Conservation (phyloP, 176 grass and related monocot genomes). For the Avena eriantha region DNA sequence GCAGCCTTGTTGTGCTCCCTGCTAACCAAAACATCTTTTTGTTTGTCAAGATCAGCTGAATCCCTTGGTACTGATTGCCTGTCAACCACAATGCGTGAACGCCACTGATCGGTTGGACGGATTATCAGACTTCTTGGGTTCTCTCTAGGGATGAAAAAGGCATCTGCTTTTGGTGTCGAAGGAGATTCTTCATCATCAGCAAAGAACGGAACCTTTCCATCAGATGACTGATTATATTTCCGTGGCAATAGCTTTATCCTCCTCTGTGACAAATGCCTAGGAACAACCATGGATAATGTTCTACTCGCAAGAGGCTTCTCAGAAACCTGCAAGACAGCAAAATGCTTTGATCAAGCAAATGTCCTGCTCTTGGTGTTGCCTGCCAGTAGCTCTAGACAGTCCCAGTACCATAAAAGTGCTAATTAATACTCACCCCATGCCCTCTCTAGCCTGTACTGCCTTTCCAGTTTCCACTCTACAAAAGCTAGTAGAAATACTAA, state of each 20-base stretch:
- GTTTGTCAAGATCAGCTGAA: slow-evolving; percentile 43
- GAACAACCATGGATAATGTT: slow-evolving; percentile 70
- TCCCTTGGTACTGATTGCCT: slow-evolving; percentile 46
- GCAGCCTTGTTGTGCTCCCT: slow-evolving; percentile 32
- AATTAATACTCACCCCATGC: neutral
- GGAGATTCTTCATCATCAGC: slow-evolving; percentile 73
- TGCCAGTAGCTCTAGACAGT: neutral
- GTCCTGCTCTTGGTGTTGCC: neutral
- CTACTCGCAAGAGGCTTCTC: slow-evolving; percentile 75
- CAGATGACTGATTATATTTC: slow-evolving; percentile 76
- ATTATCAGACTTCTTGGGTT: slow-evolving; percentile 92
- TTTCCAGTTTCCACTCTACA: neutral
- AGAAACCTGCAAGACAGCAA: slow-evolving; percentile 66
- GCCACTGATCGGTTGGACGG: slow-evolving; percentile 86
- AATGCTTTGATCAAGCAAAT: slow-evolving; percentile 38
- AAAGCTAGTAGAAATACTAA: slow-evolving; percentile 20
- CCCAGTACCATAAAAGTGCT: neutral
- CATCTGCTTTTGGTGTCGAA: slow-evolving; percentile 88
- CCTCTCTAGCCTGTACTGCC: neutral
- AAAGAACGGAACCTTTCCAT: slow-evolving; percentile 86
- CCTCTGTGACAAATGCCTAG: slow-evolving; percentile 87
- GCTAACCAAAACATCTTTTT: slow-evolving; percentile 53
- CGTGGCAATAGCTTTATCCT: slow-evolving; percentile 80
- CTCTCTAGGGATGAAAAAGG: slow-evolving; percentile 90
- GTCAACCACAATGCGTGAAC: slow-evolving; percentile 38